Conservation (phyloP, 768 basidiomycete genomes). For the Xerocomellus amylosporus region DNA sequence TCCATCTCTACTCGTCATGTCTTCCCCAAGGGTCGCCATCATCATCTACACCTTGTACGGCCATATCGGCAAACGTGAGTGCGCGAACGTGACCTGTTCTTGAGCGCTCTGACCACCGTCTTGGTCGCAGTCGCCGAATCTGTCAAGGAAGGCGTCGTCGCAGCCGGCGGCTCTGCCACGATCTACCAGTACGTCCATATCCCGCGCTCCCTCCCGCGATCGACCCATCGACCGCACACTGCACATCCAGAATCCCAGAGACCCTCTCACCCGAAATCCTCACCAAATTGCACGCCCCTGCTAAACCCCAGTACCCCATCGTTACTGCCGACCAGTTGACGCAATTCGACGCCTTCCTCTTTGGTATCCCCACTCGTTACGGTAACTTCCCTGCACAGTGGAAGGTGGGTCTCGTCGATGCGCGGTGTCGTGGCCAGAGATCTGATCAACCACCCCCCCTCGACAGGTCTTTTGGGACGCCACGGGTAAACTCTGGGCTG, state of each 20-base stretch:
- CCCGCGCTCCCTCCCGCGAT: neutral
- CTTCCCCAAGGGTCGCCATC: slow-evolving; percentile 59
- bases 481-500: slow-evolving; percentile 64
- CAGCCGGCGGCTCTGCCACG: slow-evolving; percentile 47
- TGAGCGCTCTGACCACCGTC: slow-evolving; percentile 1
- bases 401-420: slow-evolving; percentile 48
- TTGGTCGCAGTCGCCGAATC: slow-evolving; percentile 56
- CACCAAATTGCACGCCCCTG: slow-evolving; percentile 61
- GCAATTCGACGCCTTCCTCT: slow-evolving; percentile 39
- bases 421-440: neutral
- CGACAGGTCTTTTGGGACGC: slow-evolving; percentile 70
- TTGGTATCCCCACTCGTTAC: slow-evolving; percentile 46
- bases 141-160: slow-evolving; percentile 44
- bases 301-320: slow-evolving; percentile 57
- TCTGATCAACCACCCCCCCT: slow-evolving; percentile 7
- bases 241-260: slow-evolving; percentile 62
- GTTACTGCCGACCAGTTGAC: slow-evolving; percentile 12
- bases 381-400: slow-evolving; percentile 50
- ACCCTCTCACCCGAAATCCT: slow-evolving; percentile 72
- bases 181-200: slow-evolving; percentile 54
- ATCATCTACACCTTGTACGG: slow-evolving; percentile 74
- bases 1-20: slow-evolving; percentile 28
- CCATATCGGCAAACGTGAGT: slow-evolving; percentile 66
- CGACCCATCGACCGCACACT: neutral
- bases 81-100: neutral